Conservation (phyloP, 495 filamentous ascomycete species). For the Cetradonia linearis region DNA sequence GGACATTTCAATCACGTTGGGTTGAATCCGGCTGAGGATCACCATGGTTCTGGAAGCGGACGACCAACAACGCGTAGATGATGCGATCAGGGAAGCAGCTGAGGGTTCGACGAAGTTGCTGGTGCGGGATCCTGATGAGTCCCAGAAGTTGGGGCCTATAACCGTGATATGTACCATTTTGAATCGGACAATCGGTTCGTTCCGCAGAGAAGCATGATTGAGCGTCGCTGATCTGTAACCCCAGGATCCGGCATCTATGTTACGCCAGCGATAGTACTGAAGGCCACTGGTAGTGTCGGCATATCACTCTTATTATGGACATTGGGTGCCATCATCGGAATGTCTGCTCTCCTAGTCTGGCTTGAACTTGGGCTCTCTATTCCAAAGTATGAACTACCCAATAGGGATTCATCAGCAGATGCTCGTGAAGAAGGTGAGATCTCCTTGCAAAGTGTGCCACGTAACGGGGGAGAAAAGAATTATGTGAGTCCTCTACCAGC, state of each 20-base stretch:
- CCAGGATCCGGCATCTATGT: constrained; percentile 34
- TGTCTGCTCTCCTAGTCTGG: constrained; percentile 33
- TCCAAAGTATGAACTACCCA: constrained; percentile 30
- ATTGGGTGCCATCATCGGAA: constrained; percentile 28
- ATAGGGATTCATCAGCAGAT: neutral
- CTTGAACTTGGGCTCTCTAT: constrained; percentile 37
- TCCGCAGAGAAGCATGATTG: neutral
- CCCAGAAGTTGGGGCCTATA: constrained; percentile 17
- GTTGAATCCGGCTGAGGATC: neutral
- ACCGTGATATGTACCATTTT: constrained; percentile 19
- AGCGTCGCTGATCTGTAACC: neutral
- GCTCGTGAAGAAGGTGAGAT: constrained; percentile 5
- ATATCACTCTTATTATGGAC: constrained; percentile 34
- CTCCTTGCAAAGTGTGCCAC: constrained; percentile 27
- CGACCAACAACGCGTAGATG: constrained; percentile 20
- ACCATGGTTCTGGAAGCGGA: constrained; percentile 18
- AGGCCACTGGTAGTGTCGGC: constrained; percentile 32
- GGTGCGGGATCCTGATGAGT: constrained; percentile 11
- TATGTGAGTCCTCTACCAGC: constrained; percentile 33
- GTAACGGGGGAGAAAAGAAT: constrained; percentile 44
- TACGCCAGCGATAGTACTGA: constrained; percentile 29
- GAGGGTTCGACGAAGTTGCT: constrained; percentile 12
- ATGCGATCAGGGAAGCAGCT: constrained; percentile 15
- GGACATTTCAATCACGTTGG: neutral
- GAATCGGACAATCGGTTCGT: constrained; percentile 23